Evolutionary conservation across 257 asterid species (phyloP), one percentile per base, ranked within the genome.

Genomic region (Marsdenia floribunda): DNA sequence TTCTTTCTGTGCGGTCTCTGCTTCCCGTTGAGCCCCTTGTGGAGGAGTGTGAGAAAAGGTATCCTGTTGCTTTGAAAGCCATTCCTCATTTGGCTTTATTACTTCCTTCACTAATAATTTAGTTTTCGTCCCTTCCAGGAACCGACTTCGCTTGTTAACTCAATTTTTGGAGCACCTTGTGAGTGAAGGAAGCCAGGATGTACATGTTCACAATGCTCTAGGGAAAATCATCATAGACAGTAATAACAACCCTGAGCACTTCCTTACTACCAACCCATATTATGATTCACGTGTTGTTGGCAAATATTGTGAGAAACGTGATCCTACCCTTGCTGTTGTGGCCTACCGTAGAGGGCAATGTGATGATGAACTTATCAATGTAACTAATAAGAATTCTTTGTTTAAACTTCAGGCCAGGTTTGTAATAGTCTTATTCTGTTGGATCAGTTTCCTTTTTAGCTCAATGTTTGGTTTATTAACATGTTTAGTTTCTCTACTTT

Each of bases 111-210:
- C 75, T 80, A 75, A 61, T 75, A n/a, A 73, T 12, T 82, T 82
- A 29, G 66, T 44, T n/a, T 54, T 24, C 9, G 55, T 77, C 79
- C 61, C 61, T 44, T 78, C 77, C 88, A 95, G 99, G 95, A 95
- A 95, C 76, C 98, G 98, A 49, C 97, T 95, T 78, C 99, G 99
- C 65, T 84, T 95, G 63, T 96, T 95, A 74, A 92, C 99, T 73
- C 99, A 95, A 72, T 95, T 95, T 78, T 79, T 95, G 93, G 99
- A 95, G 93, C 98, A 92, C 87, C 99, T 95, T 80, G 99, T 95
- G 90, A 92, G 97, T 68, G 99, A 95, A 85, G 99, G 99, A 82
- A 92, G 98, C 84, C 98, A 95, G 82, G 99, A 95, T 82, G 99
- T 95, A 58, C 99, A 95, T 75, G 99, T 95, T 50, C 99, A 95